Base-by-base conservation (phyloP, 306 rosid genomes). In the Begonia loranthoides region DNA sequence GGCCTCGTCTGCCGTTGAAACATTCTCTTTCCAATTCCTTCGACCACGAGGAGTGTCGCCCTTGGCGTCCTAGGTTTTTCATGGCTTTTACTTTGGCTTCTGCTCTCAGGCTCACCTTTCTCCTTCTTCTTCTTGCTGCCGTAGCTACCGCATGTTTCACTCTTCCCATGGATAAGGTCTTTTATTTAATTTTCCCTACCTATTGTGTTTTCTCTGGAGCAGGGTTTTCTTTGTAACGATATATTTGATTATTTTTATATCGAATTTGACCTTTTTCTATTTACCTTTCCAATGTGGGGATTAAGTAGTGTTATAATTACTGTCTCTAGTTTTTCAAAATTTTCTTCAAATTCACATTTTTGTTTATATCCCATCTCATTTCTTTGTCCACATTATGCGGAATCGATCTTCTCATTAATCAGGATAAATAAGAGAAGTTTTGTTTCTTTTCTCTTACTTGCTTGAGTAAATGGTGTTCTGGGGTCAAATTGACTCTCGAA, bases 151-250 rank as follows among this genome's bases (percentile, higher is more conserved):
- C 80, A 41, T 70, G 66, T 64, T 52, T 58, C 49, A 64, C 62
- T 41, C 73, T 78, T 34, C 84, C 80, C 19, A 34, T 74, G 34
- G 80, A 73, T 48, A 70, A 78, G 84, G 80, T 49, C 9, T 21
- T 19, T 13, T 16, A 4, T 28, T 28, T 28, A 28, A 28, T 28
- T 28, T 4, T 28, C 36, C 36, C 36, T 28, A 28, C 36, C 36
- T 5, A 28, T 5, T 28, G 36, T 7, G 36, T 28, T 28, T 28
- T 28, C 36, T 28, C 36, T 28, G 36, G 36, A 28, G 36, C 36
- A 4, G 36, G 36, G 8, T 28, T 28, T 28, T 28, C 36, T 28
- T 28, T 28, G 36, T 28, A 7, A 28, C 36, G 8, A 28, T 28
- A 4, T 28, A 28, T 4, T 28, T 8, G 36, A 28, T 28, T 5